Percentiles rank a stretch among this genome's conserved stretches.
Conservation (phyloP, 129 eudicot genomes). For the Oenanthe sinensis region DNA sequence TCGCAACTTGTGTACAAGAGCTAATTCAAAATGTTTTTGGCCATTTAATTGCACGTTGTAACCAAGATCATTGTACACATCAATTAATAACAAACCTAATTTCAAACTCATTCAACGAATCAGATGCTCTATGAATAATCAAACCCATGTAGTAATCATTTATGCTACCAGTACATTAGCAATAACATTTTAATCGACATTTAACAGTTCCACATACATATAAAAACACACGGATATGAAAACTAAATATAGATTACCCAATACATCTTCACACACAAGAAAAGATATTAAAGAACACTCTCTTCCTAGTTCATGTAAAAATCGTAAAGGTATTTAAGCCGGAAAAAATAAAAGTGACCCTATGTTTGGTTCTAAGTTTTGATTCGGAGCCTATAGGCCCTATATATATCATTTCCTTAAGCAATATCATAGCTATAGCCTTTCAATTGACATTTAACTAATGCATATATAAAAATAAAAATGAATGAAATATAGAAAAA, state of each 20-base stretch:
- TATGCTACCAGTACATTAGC: not conserved
- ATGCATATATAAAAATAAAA: no score
- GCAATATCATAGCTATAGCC: no score
- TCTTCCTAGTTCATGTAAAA: no score
- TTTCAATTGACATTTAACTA: no score
- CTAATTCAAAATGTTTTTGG: not conserved
- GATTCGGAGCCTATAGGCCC: no score
- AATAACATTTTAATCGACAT: not conserved
- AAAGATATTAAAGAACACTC: not conserved
- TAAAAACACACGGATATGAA: not conserved
- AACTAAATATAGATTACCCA: not conserved
- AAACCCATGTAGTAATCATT: not conserved
- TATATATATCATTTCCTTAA: no score
- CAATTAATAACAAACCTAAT: not conserved
- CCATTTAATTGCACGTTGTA: not conserved
- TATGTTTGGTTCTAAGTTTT: no score
- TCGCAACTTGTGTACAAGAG: not conserved
- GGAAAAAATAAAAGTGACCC: no score
- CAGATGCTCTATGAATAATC: not conserved
- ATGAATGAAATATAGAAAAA: not conserved
- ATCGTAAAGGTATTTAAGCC: no score
- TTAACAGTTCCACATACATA: not conserved
- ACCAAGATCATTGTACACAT: not conserved
- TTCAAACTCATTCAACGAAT: not conserved
- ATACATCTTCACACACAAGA: not conserved